Evolutionary conservation across 768 basidiomycete species (phyloP).

Genomic region (Rhizopogon rudus): DNA sequence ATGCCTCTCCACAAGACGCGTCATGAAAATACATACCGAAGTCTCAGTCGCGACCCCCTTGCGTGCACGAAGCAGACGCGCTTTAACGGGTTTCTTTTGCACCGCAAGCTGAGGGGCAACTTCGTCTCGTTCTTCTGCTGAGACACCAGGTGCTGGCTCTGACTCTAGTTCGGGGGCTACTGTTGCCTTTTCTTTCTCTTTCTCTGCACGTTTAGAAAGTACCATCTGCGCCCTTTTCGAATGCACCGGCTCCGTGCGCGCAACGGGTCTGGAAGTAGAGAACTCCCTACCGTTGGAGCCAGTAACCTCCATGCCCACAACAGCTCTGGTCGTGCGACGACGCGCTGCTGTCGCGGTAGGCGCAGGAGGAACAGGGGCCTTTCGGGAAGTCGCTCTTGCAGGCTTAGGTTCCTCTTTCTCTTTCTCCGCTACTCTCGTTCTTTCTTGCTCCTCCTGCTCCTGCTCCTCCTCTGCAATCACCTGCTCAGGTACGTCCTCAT

Average conservation of each 20-base stretch:
- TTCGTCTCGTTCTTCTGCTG: neutral
- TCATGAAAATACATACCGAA: neutral
- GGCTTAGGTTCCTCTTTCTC: slow-evolving; percentile 9
- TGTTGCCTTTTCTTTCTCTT: slow-evolving; percentile 3
- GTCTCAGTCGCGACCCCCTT: neutral
- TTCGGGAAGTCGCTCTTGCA: neutral
- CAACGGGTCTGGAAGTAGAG: neutral
- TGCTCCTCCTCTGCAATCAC: slow-evolving; percentile 3
- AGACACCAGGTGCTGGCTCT: neutral
- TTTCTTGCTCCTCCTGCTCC: slow-evolving; percentile 4
- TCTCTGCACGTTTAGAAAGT: neutral
- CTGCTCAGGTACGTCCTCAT: slow-evolving; percentile 2
- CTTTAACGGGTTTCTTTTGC: neutral
- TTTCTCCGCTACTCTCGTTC: slow-evolving; percentile 1
- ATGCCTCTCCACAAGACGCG: neutral
- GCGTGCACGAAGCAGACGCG: neutral
- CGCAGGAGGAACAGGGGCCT: neutral
- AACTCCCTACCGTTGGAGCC: neutral
- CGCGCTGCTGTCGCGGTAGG: slow-evolving; percentile 8
- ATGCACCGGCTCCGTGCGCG: neutral
- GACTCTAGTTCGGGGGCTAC: neutral
- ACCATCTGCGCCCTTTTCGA: slow-evolving; percentile 3
- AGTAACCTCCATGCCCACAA: neutral
- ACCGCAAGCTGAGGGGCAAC: neutral
- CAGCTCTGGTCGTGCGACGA: slow-evolving; percentile 21